These are phyloP conservation scores for Alternaria atra DNA, from an alignment of 2,329 filamentous ascomycete species.

Conservation along the genomic window DNA sequence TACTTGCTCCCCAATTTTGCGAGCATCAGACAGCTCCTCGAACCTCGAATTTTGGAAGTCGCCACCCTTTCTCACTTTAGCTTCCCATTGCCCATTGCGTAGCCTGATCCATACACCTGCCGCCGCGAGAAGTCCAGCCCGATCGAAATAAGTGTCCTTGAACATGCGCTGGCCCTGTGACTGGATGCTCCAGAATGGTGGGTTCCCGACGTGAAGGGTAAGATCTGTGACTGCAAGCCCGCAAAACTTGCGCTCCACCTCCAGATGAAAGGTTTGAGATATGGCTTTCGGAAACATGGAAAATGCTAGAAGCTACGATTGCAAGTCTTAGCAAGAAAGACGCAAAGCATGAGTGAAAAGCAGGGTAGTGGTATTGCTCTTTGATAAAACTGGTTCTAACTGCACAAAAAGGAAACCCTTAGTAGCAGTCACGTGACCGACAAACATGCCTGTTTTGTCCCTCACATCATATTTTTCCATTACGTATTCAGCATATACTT, in stretches of 20 bases:
- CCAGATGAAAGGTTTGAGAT: slow-evolving; percentile 11
- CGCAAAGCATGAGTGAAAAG: not conserved
- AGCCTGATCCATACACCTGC: slow-evolving; percentile 37
- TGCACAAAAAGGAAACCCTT: not conserved
- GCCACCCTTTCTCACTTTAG: slow-evolving; percentile 33
- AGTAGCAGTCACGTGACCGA: not conserved
- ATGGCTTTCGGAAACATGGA: slow-evolving; percentile 11
- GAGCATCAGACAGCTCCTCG: slow-evolving; percentile 32
- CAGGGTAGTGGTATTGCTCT: not conserved
- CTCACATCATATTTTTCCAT: not conserved
- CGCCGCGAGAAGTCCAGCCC: slow-evolving; percentile 22
- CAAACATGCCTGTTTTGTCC: not conserved
- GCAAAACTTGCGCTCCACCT: slow-evolving; percentile 24
- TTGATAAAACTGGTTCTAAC: not conserved
- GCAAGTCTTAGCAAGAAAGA: not conserved
- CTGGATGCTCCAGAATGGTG: slow-evolving; percentile 17
- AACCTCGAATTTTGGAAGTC: slow-evolving; percentile 35
- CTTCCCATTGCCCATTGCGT: slow-evolving; percentile 22
- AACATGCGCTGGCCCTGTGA: slow-evolving; percentile 18
- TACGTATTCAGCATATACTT: not conserved
- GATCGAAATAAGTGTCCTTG: slow-evolving; percentile 42
- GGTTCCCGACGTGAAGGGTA: slow-evolving; percentile 8
- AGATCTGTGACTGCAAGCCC: slow-evolving; percentile 19
- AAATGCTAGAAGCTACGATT: not conserved
- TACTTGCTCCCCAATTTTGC: slow-evolving; percentile 21